Percentiles rank a stretch among this genome's conserved stretches.
Conservation (phyloP, 345 rosid species). For the Dipteronia sinensis region DNA sequence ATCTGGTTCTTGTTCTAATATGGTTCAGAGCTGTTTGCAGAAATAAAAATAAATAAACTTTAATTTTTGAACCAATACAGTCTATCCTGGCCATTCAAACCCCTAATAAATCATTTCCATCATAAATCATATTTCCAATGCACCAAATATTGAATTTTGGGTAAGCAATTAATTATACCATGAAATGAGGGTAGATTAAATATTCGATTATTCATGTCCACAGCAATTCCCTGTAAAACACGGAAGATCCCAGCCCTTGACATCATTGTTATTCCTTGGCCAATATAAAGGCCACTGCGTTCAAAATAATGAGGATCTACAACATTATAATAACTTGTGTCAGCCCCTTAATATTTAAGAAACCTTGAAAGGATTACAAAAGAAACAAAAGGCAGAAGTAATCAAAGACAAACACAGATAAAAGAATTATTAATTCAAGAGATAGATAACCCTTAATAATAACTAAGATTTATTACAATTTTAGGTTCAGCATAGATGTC, state of each 20-base stretch:
- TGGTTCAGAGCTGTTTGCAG: not conserved
- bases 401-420: not conserved
- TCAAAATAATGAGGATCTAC: conserved; percentile 79
- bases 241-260: conserved; percentile 97
- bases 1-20: not conserved
- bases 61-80: not conserved
- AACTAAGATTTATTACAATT: not conserved
- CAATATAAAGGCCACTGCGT: conserved; percentile 83
- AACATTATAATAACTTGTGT: conserved; percentile 30
- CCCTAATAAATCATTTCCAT: not conserved
- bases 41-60: too few relatives aligned
- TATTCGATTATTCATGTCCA: conserved; percentile 76
- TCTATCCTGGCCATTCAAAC: not conserved
- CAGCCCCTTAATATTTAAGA: conserved; percentile 23
- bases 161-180: conserved; percentile 47
- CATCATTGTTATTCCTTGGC: conserved; percentile 85
- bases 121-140: not conserved
- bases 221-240: conserved; percentile 75
- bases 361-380: conserved; percentile 9
- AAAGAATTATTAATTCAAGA: not conserved
- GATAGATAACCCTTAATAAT: not conserved
- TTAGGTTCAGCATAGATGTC: not conserved
- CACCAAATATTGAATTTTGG: conserved; percentile 1
- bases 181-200: conserved; percentile 79
- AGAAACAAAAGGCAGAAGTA: not conserved